A percentile compares a stretch with the other conserved stretches of the same genome.
Conservation (phyloP, 306 rosid genomes). For the Gillenia trifoliata region DNA sequence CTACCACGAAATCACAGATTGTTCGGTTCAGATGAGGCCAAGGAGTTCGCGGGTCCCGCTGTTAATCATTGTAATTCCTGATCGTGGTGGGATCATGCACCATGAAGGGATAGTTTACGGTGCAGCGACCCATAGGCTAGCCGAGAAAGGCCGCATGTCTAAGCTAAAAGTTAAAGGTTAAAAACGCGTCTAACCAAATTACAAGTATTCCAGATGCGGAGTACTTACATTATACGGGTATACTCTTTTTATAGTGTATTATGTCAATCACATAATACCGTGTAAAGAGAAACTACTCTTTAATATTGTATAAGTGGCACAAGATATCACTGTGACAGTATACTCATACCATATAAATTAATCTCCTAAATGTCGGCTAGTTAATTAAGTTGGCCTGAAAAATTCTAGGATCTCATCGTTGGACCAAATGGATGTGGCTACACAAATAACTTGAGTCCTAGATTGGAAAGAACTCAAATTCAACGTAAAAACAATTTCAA, state of each 20-base stretch:
- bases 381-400: too few relatives aligned
- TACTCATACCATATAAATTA: too few relatives aligned
- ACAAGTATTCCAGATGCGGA: neutral
- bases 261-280: too few relatives aligned
- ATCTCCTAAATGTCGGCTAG: too few relatives aligned
- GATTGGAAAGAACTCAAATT: neutral
- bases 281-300: too few relatives aligned
- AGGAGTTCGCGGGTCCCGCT: neutral
- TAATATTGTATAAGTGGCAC: too few relatives aligned
- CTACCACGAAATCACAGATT: neutral
- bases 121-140: neutral
- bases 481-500: neutral
- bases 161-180: neutral
- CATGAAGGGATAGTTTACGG: neutral
- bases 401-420: too few relatives aligned
- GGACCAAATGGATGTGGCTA: too few relatives aligned
- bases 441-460: neutral
- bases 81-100: conserved; percentile 3
- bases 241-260: too few relatives aligned
- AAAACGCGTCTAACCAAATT: neutral
- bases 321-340: too few relatives aligned
- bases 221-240: too few relatives aligned
- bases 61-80: conserved; percentile 4
- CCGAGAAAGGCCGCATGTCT: neutral
- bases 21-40: conserved; percentile 14